phyloP scores from a whole-genome alignment of 805 yeast species.

The Jamesozyma piceae region DNA sequence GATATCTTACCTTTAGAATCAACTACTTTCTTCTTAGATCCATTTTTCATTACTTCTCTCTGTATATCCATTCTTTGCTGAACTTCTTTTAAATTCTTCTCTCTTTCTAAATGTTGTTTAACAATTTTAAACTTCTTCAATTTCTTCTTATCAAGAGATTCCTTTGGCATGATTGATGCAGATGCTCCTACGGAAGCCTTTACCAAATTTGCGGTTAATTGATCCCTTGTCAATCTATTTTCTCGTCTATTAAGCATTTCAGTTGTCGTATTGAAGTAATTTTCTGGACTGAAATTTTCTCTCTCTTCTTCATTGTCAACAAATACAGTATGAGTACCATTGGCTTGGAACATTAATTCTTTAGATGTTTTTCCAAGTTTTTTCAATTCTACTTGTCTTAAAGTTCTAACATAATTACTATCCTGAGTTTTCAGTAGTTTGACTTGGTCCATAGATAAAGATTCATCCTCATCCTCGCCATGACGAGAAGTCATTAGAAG shows the following conservation, averaged over 20 bases:
- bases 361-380: constrained; percentile 47
- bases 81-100: constrained; percentile 54
- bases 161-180: constrained; percentile 29
- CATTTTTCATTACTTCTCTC: constrained; percentile 83
- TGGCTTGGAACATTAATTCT: constrained; percentile 41
- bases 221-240: constrained; percentile 58
- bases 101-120: constrained; percentile 60
- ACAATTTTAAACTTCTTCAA: constrained; percentile 51
- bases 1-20: constrained; percentile 57
- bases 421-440: constrained; percentile 86
- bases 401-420: constrained; percentile 69
- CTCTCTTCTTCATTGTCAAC: constrained; percentile 56
- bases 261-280: constrained; percentile 61
- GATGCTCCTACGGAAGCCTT: constrained; percentile 10
- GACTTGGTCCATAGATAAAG: constrained; percentile 62
- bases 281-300: constrained; percentile 51
- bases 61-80: constrained; percentile 68
- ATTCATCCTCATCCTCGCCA: constrained; percentile 37
- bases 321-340: constrained; percentile 77
- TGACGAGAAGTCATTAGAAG: constrained; percentile 52
- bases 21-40: constrained; percentile 68
- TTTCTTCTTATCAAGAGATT: constrained; percentile 42
- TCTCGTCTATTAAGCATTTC: constrained; percentile 54
- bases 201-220: constrained; percentile 36
- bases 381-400: constrained; percentile 58